These are phyloP conservation scores for Penicillium riverlandense DNA, from an alignment of 495 filamentous ascomycete genomes.

Conservation along the genomic window DNA sequence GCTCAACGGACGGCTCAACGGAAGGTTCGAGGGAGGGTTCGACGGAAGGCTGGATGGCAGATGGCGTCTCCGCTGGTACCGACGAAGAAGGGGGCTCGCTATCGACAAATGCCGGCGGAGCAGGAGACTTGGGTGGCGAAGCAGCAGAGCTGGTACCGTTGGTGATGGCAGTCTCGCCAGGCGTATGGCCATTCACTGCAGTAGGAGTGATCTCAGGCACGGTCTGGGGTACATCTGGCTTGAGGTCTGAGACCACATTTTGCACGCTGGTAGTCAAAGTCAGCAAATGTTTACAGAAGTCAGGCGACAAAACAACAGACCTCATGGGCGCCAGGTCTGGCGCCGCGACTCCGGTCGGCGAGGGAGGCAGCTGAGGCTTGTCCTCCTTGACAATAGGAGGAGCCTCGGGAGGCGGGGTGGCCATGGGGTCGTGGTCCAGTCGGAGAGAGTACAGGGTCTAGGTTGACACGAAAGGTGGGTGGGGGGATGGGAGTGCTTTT, in stretches of 20 bases:
- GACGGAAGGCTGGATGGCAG: background rate
- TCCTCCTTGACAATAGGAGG: constrained; percentile 34
- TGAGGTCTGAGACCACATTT: constrained; percentile 13
- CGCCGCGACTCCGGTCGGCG: constrained; percentile 31
- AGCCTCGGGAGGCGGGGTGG: constrained; percentile 44
- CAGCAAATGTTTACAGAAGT: constrained; percentile 3
- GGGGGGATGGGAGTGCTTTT: constrained; percentile 1
- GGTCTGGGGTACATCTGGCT: constrained; percentile 8
- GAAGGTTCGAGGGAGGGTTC: background rate
- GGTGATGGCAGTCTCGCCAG: constrained; percentile 11
- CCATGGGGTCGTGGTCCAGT: constrained; percentile 26
- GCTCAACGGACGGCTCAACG: constrained; percentile 1
- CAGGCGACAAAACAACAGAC: constrained; percentile 9
- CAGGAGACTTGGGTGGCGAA: constrained; percentile 30
- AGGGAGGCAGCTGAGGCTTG: constrained; percentile 39
- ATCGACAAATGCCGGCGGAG: constrained; percentile 6
- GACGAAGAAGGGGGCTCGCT: constrained; percentile 4
- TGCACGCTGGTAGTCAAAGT: constrained; percentile 10
- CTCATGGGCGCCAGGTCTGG: constrained; percentile 18
- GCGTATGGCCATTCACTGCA: constrained; percentile 25
- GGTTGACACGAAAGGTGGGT: background rate
- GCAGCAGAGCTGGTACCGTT: constrained; percentile 25
- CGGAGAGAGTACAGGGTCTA: constrained; percentile 10
- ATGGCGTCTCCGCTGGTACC: background rate
- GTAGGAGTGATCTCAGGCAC: constrained; percentile 10